A percentile compares a stretch with the other conserved stretches of the same genome.
Conservation (phyloP, 768 basidiomycete genomes). For the Kwoniella heveanensis region DNA sequence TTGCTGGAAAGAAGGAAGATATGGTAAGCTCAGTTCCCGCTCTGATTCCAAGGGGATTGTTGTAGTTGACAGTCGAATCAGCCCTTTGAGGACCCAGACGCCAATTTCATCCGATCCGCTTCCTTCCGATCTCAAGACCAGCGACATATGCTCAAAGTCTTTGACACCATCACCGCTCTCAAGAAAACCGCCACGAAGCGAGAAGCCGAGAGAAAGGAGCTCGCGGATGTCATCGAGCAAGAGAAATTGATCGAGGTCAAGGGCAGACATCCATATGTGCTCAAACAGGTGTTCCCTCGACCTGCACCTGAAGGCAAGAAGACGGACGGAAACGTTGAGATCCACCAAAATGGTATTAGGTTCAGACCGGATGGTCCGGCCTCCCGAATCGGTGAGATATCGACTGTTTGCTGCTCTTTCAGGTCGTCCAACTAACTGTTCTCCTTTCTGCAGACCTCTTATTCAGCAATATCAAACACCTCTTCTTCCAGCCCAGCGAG, state of each 20-base stretch:
- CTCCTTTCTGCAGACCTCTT: constrained; percentile 68
- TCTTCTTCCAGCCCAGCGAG: constrained; percentile 99
- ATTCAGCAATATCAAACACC: constrained; percentile 95
- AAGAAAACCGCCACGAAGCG: constrained; percentile 97
- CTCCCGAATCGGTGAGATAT: constrained; percentile 66
- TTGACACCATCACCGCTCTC: constrained; percentile 87
- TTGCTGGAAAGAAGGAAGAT: constrained; percentile 97
- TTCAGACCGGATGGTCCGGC: constrained; percentile 60
- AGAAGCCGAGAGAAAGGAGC: constrained; percentile 95
- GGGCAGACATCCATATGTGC: constrained; percentile 72
- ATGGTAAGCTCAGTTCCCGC: constrained; percentile 74
- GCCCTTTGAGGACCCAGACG: constrained; percentile 83
- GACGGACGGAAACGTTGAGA: constrained; percentile 94
- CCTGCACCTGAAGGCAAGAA: constrained; percentile 90
- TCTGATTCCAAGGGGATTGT: too few relatives aligned
- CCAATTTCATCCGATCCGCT: constrained; percentile 92
- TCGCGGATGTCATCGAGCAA: constrained; percentile 97
- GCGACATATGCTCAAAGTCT: constrained; percentile 83
- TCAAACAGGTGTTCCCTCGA: constrained; percentile 88
- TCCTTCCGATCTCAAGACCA: constrained; percentile 89
- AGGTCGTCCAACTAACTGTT: constrained; percentile 2
- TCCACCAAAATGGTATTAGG: constrained; percentile 94
- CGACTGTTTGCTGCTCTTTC: not conserved
- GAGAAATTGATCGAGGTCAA: constrained; percentile 84
- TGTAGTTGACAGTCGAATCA: not conserved